Conservation (phyloP, 73 alveolate species). For the Paramecium pentaurelia region DNA sequence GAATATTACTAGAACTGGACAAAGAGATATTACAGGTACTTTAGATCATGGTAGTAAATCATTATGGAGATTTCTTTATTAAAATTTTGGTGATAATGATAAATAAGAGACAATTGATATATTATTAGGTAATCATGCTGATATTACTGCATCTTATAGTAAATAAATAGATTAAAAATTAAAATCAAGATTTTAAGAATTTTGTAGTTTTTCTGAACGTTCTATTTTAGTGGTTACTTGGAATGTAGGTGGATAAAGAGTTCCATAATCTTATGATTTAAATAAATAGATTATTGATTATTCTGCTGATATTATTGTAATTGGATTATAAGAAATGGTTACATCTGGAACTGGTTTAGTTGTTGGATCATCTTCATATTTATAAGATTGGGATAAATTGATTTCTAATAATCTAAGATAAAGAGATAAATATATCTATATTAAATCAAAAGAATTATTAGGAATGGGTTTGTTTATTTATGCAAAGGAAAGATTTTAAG, state of each 20-base stretch:
- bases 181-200: neutral
- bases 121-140: conserved; percentile 55
- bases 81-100: conserved; percentile 86
- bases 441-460: conserved; percentile 45
- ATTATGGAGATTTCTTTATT: conserved; percentile 79
- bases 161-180: neutral
- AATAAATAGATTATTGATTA: neutral
- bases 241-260: conserved; percentile 1
- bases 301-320: conserved; percentile 3
- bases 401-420: neutral
- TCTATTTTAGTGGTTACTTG: neutral
- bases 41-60: conserved; percentile 84
- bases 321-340: conserved; percentile 35
- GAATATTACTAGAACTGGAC: conserved; percentile 94
- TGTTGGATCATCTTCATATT: neutral
- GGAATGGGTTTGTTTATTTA: conserved; percentile 40
- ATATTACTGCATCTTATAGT: neutral
- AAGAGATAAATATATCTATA: conserved; percentile 36
- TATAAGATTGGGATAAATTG: conserved; percentile 4
- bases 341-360: neutral
- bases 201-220: conserved; percentile 25
- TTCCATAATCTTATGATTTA: conserved; percentile 6
- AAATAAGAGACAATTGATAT: conserved; percentile 70
- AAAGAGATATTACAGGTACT: conserved; percentile 85
- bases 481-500: conserved; percentile 38